Evolutionary conservation across 768 basidiomycete genomes (phyloP), one percentile per base, ranked within the genome.

Genomic region (Neoboletus subvelutipes): DNA sequence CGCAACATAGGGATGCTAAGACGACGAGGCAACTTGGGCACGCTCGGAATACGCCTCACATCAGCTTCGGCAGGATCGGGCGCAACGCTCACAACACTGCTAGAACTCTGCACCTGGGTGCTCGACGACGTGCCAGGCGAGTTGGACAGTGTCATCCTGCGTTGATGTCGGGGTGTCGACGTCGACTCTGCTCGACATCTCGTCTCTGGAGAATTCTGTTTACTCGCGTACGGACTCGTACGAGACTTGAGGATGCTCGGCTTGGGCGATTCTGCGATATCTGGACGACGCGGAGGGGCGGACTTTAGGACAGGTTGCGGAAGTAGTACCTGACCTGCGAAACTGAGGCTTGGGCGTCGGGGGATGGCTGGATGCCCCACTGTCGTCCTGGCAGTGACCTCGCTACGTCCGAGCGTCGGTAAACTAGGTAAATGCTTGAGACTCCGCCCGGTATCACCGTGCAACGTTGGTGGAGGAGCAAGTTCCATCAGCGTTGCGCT

Each of bases 1-100:
- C 69, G 61, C 40, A 71, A 51, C 53, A 69, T 57, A 0, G 66
- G 69, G 22, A 72, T 71, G 43, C 71, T 71, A 29, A 71, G 55
- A 24, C 64, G 60, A 40, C 66, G 71, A 1, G 66, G 69, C 17
- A 71, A 28, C 55, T 45, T 68, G 15, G 68, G 71, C 40, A 60
- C 22, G 46, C 62, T 70, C 34, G 66, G 59, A 6, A 51, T 40
- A 5, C 54, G 64, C 55, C 55, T 68, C 34, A 50, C 42, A 15
- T 57, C 52, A 5, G 45, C 39, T 2, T 37, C 39, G 13, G 26
- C 37, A 6, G 52, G 24, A 22, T 60, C 57, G 3, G 50, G 28
- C 4, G 41, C 55, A 4, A 43, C 45, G 24, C 17, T 45, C 40
- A 45, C 20, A 33, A 42, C 28, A n/a, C 18, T 43, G 2, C 40